Conservation (phyloP, 1,284 basidiomycete genomes). For the Sporisorium sorghi region DNA sequence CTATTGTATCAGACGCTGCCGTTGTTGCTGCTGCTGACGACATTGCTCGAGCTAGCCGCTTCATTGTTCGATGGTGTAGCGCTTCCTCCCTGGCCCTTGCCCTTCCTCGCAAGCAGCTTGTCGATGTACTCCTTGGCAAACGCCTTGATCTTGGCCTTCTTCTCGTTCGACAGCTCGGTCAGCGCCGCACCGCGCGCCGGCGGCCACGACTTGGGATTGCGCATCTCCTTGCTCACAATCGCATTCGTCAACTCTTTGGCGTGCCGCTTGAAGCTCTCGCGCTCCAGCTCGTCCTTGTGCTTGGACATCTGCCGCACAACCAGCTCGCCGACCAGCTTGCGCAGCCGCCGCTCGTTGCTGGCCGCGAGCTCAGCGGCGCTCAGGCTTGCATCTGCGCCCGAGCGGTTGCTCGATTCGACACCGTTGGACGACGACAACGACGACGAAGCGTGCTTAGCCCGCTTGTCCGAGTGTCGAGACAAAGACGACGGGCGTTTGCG, state of each 20-base stretch:
- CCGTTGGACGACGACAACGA: slow-evolving; percentile 20
- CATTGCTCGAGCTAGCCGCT: slow-evolving; percentile 1
- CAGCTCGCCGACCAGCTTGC: slow-evolving; percentile 85
- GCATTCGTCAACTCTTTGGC: slow-evolving; percentile 89
- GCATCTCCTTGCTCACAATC: slow-evolving; percentile 93
- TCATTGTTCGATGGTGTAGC: slow-evolving; percentile 11
- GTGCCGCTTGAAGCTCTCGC: slow-evolving; percentile 91
- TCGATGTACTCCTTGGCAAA: slow-evolving; percentile 84
- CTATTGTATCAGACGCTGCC: slow-evolving; percentile 1
- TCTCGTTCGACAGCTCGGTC: slow-evolving; percentile 80
- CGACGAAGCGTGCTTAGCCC: slow-evolving; percentile 35
- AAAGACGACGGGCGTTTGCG: slow-evolving; percentile 43
- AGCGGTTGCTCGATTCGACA: slow-evolving; percentile 6
- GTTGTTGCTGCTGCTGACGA: slow-evolving; percentile 1
- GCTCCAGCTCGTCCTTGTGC: slow-evolving; percentile 82
- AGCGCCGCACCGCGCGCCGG: slow-evolving; percentile 72
- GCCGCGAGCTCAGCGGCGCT: slow-evolving; percentile 15
- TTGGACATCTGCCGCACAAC: slow-evolving; percentile 94
- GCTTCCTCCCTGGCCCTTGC: slow-evolving; percentile 14
- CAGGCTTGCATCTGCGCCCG: slow-evolving; percentile 8
- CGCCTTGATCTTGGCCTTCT: slow-evolving; percentile 87
- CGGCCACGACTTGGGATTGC: slow-evolving; percentile 71
- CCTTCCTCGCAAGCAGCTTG: slow-evolving; percentile 59
- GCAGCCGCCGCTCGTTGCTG: slow-evolving; percentile 71
- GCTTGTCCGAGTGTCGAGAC: slow-evolving; percentile 41